Evolutionary conservation across 129 eudicot genomes (phyloP).

Genomic region (Oenanthe sinensis): DNA sequence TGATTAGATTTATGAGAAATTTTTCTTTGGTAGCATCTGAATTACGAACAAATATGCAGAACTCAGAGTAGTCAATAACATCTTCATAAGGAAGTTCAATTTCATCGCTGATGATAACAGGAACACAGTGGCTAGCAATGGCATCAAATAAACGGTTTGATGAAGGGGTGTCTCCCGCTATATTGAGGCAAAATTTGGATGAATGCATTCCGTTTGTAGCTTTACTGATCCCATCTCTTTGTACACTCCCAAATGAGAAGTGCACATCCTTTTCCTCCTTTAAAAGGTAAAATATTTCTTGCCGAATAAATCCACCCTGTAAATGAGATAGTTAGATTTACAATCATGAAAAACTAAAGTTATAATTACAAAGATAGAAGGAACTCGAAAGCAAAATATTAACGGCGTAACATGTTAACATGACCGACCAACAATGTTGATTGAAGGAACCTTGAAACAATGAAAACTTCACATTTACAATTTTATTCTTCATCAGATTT

Average conservation of each 20-base stretch:
- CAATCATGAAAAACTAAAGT: background rate
- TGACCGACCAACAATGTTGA: background rate
- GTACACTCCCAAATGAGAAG: conserved; percentile 70
- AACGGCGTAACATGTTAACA: background rate
- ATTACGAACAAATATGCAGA: conserved; percentile 56
- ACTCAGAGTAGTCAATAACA: conserved; percentile 73
- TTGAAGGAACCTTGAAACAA: background rate
- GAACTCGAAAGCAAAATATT: background rate
- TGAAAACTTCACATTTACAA: background rate
- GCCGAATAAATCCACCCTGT: conserved; percentile 73
- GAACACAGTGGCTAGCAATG: conserved; percentile 88
- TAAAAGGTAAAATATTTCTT: conserved; percentile 64
- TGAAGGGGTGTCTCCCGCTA: conserved; percentile 94
- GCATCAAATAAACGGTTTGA: conserved; percentile 91
- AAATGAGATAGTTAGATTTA: background rate
- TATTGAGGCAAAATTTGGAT: conserved; percentile 85
- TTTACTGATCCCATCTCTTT: conserved; percentile 42
- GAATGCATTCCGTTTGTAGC: conserved; percentile 80
- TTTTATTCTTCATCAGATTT: background rate
- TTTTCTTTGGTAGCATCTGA: conserved; percentile 63
- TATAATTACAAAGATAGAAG: background rate
- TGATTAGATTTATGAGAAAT: conserved; percentile 43
- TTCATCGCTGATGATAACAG: conserved; percentile 76
- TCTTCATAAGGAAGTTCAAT: conserved; percentile 92
- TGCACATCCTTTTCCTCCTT: conserved; percentile 80